These are phyloP conservation scores for Sclerotinia glacialis DNA, from an alignment of 2,329 filamentous ascomycete species.

Conservation along the genomic window DNA sequence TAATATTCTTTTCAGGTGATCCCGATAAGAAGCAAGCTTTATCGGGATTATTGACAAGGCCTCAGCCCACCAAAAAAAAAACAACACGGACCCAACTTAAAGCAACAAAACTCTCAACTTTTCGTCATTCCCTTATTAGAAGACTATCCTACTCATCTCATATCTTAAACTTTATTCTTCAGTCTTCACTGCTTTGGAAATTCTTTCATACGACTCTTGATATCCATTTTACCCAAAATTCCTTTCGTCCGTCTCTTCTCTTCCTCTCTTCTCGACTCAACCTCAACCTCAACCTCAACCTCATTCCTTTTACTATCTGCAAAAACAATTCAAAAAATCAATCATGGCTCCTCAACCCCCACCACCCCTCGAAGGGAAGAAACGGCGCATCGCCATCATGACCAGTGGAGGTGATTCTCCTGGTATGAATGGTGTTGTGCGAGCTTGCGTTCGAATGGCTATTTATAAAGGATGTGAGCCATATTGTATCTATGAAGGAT, in stretches of 20 bases:
- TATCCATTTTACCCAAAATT: background rate
- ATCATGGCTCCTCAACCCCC: conserved; percentile 33
- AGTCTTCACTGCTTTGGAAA: background rate
- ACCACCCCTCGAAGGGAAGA: conserved; percentile 35
- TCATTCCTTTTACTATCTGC: background rate
- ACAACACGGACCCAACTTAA: conserved; percentile 8
- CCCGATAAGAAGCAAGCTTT: conserved; percentile 1
- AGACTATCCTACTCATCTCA: background rate
- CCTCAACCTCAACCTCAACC: background rate
- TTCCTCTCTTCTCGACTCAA: conserved; percentile 11
- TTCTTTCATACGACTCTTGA: background rate
- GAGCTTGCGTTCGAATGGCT: conserved; percentile 82
- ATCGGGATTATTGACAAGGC: conserved; percentile 15
- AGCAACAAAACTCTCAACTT: background rate
- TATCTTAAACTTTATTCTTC: background rate
- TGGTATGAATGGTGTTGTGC: conserved; percentile 71
- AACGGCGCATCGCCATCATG: conserved; percentile 60
- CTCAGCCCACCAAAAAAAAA: conserved; percentile 17
- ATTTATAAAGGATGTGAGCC: conserved; percentile 80
- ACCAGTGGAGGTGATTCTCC: conserved; percentile 73
- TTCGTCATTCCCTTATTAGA: conserved; percentile 8
- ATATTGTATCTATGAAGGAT: conserved; percentile 86
- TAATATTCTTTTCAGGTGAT: too few species aligned
- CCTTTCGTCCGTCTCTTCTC: background rate
- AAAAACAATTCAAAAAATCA: conserved; percentile 15